Conservation (phyloP, 140 eudicot genomes). For the Cichorium intybus region DNA sequence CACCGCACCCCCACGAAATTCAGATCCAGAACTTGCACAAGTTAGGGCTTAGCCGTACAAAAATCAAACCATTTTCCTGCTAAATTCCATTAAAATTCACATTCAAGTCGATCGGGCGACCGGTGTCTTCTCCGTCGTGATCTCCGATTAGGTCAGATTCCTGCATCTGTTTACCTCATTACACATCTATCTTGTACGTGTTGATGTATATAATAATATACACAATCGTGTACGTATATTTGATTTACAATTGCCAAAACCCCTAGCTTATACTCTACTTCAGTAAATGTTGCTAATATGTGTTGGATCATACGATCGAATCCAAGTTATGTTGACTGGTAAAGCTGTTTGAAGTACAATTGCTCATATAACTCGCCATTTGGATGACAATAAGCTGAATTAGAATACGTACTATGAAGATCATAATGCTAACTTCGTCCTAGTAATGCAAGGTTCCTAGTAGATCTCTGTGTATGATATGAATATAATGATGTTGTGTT, state of each 20-base stretch:
- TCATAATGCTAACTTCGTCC: background rate
- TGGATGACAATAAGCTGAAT: background rate
- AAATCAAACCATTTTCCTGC: conserved; percentile 14
- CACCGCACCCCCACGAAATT: conserved; percentile 7
- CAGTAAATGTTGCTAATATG: conserved; percentile 8
- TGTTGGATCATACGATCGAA: conserved; percentile 13
- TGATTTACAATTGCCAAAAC: background rate
- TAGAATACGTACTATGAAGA: background rate
- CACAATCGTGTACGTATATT: background rate
- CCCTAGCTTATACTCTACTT: conserved; percentile 17
- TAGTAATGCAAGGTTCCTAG: background rate
- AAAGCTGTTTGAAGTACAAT: conserved; percentile 2
- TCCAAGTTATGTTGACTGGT: conserved; percentile 3
- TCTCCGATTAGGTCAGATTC: conserved; percentile 10
- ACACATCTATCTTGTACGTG: background rate
- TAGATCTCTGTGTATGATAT: background rate
- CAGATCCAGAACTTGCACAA: conserved; percentile 16
- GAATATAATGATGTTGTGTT: background rate
- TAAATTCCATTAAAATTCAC: conserved; percentile 11
- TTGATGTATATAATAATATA: background rate
- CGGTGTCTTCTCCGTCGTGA: conserved; percentile 1
- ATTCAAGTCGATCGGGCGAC: conserved; percentile 7
- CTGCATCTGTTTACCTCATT: background rate
- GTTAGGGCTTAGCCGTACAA: conserved; percentile 17
- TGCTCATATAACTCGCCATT: background rate